Evolutionary conservation across 2,329 filamentous ascomycete species (phyloP).

Genomic region (Trichophyton schoenleinii): DNA sequence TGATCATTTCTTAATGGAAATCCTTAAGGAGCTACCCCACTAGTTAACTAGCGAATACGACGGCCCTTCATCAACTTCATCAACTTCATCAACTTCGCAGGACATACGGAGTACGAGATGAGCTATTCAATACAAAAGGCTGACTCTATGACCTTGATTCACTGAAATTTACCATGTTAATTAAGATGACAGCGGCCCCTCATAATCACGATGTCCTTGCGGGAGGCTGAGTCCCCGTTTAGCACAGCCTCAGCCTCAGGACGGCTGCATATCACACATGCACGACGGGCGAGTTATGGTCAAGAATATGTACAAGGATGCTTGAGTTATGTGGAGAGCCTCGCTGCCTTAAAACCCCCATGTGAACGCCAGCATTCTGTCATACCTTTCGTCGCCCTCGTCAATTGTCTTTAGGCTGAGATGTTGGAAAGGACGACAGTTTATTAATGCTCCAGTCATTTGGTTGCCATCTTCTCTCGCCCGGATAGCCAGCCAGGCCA

Average conservation of each 20-base stretch:
- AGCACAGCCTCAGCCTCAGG: constrained; percentile 3
- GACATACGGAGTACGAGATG: too few species aligned
- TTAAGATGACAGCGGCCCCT: too few species aligned
- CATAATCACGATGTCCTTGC: too few species aligned
- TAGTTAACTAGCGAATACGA: too few species aligned
- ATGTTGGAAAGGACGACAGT: not conserved
- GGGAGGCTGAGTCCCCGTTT: not conserved
- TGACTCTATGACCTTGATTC: too few species aligned
- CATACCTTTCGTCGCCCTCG: not conserved
- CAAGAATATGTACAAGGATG: not conserved
- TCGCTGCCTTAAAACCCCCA: not conserved
- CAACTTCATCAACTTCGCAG: too few species aligned
- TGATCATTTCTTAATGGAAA: not conserved
- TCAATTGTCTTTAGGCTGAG: not conserved
- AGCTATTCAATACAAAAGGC: too few species aligned
- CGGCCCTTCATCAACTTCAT: too few species aligned
- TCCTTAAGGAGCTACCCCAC: too few species aligned
- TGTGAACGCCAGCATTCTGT: not conserved
- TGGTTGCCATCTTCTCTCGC: not conserved
- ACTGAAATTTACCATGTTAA: too few species aligned
- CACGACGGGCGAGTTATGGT: not conserved
- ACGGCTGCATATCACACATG: not conserved
- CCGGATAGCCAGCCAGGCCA: not conserved
- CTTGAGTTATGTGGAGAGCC: not conserved
- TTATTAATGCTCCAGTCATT: not conserved